Percentiles rank a stretch among this genome's conserved stretches.
Evolutionary conservation across 495 filamentous ascomycete genomes (phyloP).

Genomic region (Penicillium waksmanii): DNA sequence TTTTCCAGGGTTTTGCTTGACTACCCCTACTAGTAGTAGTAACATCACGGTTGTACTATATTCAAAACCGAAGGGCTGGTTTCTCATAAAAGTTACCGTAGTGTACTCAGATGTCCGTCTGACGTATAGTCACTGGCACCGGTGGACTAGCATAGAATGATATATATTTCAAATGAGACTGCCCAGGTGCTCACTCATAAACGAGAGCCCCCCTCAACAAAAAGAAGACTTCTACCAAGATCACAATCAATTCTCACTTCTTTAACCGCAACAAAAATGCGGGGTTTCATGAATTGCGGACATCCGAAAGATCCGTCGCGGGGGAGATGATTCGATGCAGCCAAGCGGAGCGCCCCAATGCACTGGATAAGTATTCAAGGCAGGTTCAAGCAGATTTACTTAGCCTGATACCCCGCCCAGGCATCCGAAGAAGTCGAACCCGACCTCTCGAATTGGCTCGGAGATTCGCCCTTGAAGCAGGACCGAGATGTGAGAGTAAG

Average conservation of each 20-base stretch:
- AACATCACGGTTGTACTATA: too few relatives aligned
- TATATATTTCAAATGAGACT: too few relatives aligned
- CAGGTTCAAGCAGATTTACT: neutral
- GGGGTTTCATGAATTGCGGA: constrained; percentile 23
- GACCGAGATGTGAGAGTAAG: neutral
- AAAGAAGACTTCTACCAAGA: too few relatives aligned
- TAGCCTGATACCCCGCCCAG: neutral
- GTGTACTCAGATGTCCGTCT: too few relatives aligned
- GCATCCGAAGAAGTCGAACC: neutral
- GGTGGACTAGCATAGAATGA: too few relatives aligned
- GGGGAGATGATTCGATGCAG: constrained; percentile 20
- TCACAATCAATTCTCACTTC: neutral
- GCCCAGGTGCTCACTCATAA: too few relatives aligned
- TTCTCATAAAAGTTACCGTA: too few relatives aligned
- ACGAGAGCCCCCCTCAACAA: too few relatives aligned
- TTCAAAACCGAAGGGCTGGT: too few relatives aligned
- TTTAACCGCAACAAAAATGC: constrained; percentile 11
- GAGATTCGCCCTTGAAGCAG: neutral
- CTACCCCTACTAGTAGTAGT: too few relatives aligned
- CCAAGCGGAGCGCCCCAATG: constrained; percentile 18
- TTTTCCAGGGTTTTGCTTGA: too few relatives aligned
- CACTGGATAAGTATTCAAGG: neutral
- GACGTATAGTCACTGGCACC: too few relatives aligned
- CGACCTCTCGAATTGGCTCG: neutral
- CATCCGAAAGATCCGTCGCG: constrained; percentile 28